These are phyloP conservation scores for Reutealis trisperma DNA, from an alignment of 345 rosid genomes.

Conservation along the genomic window DNA sequence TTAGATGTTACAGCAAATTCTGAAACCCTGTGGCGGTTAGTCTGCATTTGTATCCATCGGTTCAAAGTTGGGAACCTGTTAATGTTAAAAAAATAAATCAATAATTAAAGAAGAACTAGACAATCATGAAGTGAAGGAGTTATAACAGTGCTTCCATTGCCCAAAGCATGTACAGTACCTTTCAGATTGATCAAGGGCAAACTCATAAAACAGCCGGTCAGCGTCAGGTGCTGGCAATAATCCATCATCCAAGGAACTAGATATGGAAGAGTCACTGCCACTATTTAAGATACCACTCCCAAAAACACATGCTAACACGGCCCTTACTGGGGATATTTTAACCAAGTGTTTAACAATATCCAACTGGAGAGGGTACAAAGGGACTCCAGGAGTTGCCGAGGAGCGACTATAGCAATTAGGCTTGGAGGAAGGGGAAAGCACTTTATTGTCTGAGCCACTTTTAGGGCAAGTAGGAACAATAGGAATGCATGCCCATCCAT, in stretches of 20 bases:
- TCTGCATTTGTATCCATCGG: slow-evolving; percentile 98
- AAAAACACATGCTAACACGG: slow-evolving; percentile 92
- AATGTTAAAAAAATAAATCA: slow-evolving; percentile 7
- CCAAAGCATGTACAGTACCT: slow-evolving; percentile 49
- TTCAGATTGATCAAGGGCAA: slow-evolving; percentile 98
- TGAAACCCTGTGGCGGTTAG: slow-evolving; percentile 91
- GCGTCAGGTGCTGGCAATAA: slow-evolving; percentile 64
- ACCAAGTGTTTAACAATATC: slow-evolving; percentile 89
- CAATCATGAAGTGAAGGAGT: slow-evolving; percentile 18
- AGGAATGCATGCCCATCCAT: slow-evolving; percentile 98
- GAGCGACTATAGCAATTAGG: slow-evolving; percentile 70
- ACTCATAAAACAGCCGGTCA: slow-evolving; percentile 82
- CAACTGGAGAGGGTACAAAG: slow-evolving; percentile 90
- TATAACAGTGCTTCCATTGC: slow-evolving; percentile 6
- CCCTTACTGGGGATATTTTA: slow-evolving; percentile 91
- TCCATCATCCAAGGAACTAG: slow-evolving; percentile 66
- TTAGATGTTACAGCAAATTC: slow-evolving; percentile 81
- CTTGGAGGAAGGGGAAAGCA: slow-evolving; percentile 64
- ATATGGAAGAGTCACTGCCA: slow-evolving; percentile 66
- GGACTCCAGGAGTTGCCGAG: slow-evolving; percentile 70
- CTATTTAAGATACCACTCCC: slow-evolving; percentile 86
- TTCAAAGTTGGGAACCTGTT: slow-evolving; percentile 89
- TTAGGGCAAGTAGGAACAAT: slow-evolving; percentile 53
- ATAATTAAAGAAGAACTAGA: slow-evolving; percentile 22
- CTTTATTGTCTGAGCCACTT: slow-evolving; percentile 62